Evolutionary conservation across 1,284 basidiomycete genomes (phyloP), one percentile per base, ranked within the genome.

Genomic region (Trametes polyzona): DNA sequence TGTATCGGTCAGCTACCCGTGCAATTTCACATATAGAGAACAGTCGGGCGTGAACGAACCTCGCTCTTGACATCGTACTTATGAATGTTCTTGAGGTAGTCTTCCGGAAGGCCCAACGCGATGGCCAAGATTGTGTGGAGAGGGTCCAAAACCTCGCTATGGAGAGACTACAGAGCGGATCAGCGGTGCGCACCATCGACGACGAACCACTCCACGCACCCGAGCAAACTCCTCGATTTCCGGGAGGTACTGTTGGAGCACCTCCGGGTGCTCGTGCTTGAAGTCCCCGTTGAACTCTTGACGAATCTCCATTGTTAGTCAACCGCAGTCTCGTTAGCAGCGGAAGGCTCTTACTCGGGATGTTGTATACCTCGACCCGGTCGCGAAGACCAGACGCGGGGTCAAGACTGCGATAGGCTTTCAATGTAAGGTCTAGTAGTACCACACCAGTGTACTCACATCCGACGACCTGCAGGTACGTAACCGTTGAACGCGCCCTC

Each of bases 91-190:
- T 72, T 72, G 67, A 85, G 80, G 67, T 77, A 79, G 55, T 83
- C 80, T 61, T 80, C 78, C 0, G 80, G 79, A 21, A 86, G 78
- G 63, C 83, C 83, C 33, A 86, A 77, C 0, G 81, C 80, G 23
- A 80, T 67, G 0, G 83, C 76, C 23, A 80, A 71, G 61, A 77
- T 69, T 27, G 73, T 68, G 52, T 77, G 76, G 0, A 84, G 73
- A 1, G 78, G 80, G 62, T 81, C 77, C 29, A 84, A 72, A 6
- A 84, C 78, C 46, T 81, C 76, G 11, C 66, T 71, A 68, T 83
- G 80, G 1, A 81, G 72, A 17, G 72, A 69, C 73, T 76, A 58
- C 1, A 30, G 12, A 26, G 19, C 4, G n/a, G 3, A 44, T 47
- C 39, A 57, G 19, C 33, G 29, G 9, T 10, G 8, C 19, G 32